Evolutionary conservation across 805 yeast genomes (phyloP).

Genomic region (Wickerhamiella azymoides): DNA sequence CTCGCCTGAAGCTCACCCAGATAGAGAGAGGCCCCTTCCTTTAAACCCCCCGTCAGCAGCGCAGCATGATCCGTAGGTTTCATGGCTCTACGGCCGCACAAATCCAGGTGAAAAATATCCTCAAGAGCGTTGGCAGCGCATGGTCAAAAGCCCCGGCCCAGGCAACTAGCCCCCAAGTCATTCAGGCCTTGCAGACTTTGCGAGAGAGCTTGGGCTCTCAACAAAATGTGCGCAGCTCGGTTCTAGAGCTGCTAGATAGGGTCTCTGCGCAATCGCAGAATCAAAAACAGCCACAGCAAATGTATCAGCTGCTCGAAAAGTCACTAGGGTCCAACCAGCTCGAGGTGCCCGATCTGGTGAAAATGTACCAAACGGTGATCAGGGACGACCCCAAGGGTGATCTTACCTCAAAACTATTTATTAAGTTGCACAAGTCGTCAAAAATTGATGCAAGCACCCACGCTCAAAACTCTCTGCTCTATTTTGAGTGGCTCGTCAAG

Average conservation of each 20-base stretch:
- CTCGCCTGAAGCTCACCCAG: too few relatives aligned
- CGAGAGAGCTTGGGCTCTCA: not conserved
- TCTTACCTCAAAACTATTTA: conserved; percentile 16
- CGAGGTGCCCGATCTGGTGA: conserved; percentile 3
- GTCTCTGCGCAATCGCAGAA: not conserved
- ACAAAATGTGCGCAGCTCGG: not conserved
- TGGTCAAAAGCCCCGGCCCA: conserved; percentile 2
- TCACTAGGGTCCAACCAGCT: conserved; percentile 10
- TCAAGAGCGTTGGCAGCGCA: conserved; percentile 1
- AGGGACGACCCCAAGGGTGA: conserved; percentile 7
- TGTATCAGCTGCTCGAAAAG: conserved; percentile 13
- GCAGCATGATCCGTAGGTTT: not conserved
- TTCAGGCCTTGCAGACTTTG: conserved; percentile 4
- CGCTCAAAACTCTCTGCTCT: conserved; percentile 17
- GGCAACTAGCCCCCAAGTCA: conserved; percentile 1
- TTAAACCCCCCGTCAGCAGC: too few relatives aligned
- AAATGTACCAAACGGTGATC: conserved; percentile 14
- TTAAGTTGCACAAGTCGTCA: conserved; percentile 15
- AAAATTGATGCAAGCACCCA: conserved; percentile 5
- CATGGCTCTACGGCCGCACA: not conserved
- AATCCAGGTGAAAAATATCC: not conserved
- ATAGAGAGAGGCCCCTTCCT: too few relatives aligned
- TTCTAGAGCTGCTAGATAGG: conserved; percentile 8
- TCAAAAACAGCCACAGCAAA: conserved; percentile 11
- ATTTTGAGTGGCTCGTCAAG: conserved; percentile 14